Evolutionary conservation across 129 eudicot species (phyloP), one percentile per base, ranked within the genome.

Genomic region (Artemisia annua): DNA sequence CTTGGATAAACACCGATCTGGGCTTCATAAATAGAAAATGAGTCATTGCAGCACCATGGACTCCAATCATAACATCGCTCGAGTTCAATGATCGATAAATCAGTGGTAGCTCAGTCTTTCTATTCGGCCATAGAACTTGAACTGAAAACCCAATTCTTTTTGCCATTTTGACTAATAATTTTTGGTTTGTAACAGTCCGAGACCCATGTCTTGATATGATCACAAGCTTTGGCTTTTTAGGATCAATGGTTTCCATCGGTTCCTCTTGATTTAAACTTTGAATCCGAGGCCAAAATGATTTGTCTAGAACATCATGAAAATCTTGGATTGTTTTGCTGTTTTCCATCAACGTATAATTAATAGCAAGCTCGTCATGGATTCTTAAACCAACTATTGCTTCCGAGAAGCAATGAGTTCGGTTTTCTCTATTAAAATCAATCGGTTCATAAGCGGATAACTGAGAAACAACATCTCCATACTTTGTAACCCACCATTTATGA

Each of bases 11-110:
- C 51, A 90, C 97, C 2, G 89, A 76, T 19, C 93, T 83, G 14
- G 96, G 98, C 76, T 69, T 90, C 87, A 90, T 86, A 81, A 90
- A 94, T 66, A 94, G 65, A 71, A 90, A 88, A 76, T 94, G 98
- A 1, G 98, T 90, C 98, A 94, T 87, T 16, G 98, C 98, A 1
- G 98, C 97, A 10, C 98, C 98, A 11, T 94, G 98, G 56, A 90
- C 97, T 4, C 98, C 98, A 59, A 94, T 75, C 91, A 90, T 79
- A 20, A 86, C 98, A 71, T 94, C 93, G 13, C 98, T 89, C 13
- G 97, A 86, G 84, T 90, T 94, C 3, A 94, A 69, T 2, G 78
- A 82, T 2, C 97, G 75, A 14, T 90, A 94, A 46, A 86, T 80
- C 76, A 83, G 90, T 0, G 98, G 97, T 28, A 94, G 78, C 80